Conservation (phyloP, 495 filamentous ascomycete species). For the Hypoxylon fragiforme region DNA sequence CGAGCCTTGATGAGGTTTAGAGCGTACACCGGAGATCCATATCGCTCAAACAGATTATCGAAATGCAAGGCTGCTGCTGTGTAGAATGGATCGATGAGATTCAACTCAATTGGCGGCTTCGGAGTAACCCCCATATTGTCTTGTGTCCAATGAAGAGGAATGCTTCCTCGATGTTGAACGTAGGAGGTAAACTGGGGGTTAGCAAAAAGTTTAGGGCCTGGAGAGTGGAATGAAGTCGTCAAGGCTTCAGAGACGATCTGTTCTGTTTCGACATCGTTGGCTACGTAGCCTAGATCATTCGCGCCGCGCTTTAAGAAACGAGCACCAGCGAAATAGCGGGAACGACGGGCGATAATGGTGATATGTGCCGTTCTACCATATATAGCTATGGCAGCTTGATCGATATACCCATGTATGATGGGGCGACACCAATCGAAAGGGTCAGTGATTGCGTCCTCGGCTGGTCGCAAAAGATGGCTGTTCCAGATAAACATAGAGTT, state of each 20-base stretch:
- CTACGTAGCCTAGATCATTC: conserved; percentile 95
- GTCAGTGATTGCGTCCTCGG: conserved; percentile 67
- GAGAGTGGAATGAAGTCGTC: conserved; percentile 93
- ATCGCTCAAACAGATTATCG: conserved; percentile 91
- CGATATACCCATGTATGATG: conserved; percentile 93
- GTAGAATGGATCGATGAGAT: conserved; percentile 94
- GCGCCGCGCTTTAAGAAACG: conserved; percentile 92
- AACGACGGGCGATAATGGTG: conserved; percentile 88
- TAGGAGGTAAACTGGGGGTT: conserved; percentile 95
- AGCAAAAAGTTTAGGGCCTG: conserved; percentile 80
- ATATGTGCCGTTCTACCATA: conserved; percentile 88
- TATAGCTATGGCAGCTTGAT: conserved; percentile 82
- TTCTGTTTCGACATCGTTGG: conserved; percentile 99
- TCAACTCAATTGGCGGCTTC: conserved; percentile 93
- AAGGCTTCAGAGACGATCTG: conserved; percentile 94
- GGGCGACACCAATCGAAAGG: conserved; percentile 96
- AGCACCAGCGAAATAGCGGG: conserved; percentile 91
- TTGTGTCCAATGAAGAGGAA: conserved; percentile 96
- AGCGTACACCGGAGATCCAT: conserved; percentile 87
- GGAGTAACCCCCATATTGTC: conserved; percentile 94
- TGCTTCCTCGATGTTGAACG: conserved; percentile 95
- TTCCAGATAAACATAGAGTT: conserved; percentile 99
- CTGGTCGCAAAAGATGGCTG: conserved; percentile 80
- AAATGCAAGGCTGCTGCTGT: conserved; percentile 95
- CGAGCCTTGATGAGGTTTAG: conserved; percentile 92